phyloP scores from a whole-genome alignment of 2,329 filamentous ascomycete species.

The Hortaea werneckii region DNA sequence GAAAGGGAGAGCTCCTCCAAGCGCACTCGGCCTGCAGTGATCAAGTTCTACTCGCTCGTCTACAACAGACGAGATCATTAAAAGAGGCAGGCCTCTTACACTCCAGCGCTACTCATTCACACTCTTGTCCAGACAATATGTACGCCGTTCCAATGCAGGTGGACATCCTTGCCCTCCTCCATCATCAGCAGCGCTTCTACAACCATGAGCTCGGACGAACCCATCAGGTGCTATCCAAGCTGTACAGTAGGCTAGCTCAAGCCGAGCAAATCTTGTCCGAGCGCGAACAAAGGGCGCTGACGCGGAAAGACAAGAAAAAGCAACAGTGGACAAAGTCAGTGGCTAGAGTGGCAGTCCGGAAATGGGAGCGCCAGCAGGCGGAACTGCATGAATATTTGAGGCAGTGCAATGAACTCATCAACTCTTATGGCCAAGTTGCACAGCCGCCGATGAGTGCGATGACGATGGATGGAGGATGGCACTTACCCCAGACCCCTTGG shows the following conservation, averaged over 20 bases:
- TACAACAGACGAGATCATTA: not conserved
- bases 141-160: constrained; percentile 1
- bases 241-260: constrained; percentile 19
- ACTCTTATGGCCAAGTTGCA: constrained; percentile 8
- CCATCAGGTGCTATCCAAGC: constrained; percentile 18
- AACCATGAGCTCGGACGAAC: constrained; percentile 17
- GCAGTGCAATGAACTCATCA: constrained; percentile 19
- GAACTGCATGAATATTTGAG: constrained; percentile 15
- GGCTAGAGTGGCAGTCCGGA: constrained; percentile 12
- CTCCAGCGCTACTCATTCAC: constrained; percentile 7
- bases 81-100: constrained; percentile 14
- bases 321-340: constrained; percentile 17
- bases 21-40: not conserved
- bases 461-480: not conserved
- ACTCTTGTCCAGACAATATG: not conserved
- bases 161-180: constrained; percentile 15
- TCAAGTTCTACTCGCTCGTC: not conserved
- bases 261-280: constrained; percentile 14
- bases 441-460: not conserved
- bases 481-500: constrained; percentile 12
- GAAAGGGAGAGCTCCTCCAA: not conserved
- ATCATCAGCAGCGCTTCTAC: constrained; percentile 18
- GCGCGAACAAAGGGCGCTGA: constrained; percentile 13
- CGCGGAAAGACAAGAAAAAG: constrained; percentile 20
- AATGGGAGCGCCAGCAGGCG: constrained; percentile 15